Evolutionary conservation across 495 filamentous ascomycete genomes (phyloP).

Genomic region (Niebla homalea): DNA sequence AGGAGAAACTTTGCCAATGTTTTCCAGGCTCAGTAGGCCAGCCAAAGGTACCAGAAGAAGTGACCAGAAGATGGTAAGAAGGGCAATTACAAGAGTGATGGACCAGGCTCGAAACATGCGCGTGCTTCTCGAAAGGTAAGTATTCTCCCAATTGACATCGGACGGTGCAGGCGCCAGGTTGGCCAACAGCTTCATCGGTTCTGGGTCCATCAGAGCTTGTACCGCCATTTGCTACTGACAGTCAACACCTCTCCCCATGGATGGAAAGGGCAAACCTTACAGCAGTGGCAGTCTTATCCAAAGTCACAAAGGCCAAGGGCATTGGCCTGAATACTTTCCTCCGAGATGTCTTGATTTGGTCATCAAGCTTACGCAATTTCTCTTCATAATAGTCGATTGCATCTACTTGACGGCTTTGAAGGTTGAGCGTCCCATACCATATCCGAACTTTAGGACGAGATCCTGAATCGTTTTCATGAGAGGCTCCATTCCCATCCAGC

Average conservation of each 20-base stretch:
- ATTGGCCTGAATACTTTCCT: constrained; percentile 66
- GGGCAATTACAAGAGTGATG: constrained; percentile 65
- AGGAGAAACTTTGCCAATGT: constrained; percentile 60
- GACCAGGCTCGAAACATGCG: constrained; percentile 67
- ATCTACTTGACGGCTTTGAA: constrained; percentile 64
- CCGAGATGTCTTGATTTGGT: constrained; percentile 55
- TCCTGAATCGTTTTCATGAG: constrained; percentile 26
- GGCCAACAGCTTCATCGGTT: constrained; percentile 70
- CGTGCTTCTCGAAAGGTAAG: constrained; percentile 62
- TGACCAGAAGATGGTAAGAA: constrained; percentile 84
- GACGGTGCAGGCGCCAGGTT: constrained; percentile 75
- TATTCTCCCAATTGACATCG: constrained; percentile 88
- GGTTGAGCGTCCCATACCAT: constrained; percentile 65
- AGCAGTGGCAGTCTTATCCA: constrained; percentile 83
- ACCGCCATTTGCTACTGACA: constrained; percentile 67
- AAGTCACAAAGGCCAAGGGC: constrained; percentile 85
- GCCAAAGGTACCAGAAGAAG: constrained; percentile 72
- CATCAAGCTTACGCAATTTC: constrained; percentile 67
- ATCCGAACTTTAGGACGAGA: constrained; percentile 57
- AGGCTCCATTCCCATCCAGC: constrained; percentile 31
- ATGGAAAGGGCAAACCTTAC: constrained; percentile 14
- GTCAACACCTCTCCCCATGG: neutral
- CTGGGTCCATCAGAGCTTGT: constrained; percentile 81
- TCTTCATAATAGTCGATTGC: constrained; percentile 91
- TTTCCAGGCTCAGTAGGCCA: constrained; percentile 59